Evolutionary conservation across 768 basidiomycete genomes (phyloP).

Genomic region (Suillus americanus): DNA sequence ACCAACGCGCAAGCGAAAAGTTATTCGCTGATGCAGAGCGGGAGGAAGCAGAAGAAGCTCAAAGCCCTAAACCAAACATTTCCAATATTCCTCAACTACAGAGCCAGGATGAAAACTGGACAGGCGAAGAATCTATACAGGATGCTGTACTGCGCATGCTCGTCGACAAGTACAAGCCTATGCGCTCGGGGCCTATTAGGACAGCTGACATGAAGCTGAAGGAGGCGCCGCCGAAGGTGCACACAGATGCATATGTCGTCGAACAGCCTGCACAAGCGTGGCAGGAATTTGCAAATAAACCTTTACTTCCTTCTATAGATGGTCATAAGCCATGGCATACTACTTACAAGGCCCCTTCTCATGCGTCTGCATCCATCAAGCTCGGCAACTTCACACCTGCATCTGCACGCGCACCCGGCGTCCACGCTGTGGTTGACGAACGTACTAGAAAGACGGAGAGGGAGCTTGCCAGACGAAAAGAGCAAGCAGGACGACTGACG

Average conservation of each 20-base stretch:
- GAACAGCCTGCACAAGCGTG: conserved; percentile 7
- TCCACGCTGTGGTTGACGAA: conserved; percentile 33
- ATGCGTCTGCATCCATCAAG: conserved; percentile 52
- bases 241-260: conserved; percentile 12
- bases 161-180: conserved; percentile 82
- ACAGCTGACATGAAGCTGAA: conserved; percentile 69
- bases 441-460: conserved; percentile 42
- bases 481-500: conserved; percentile 55
- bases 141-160: conserved; percentile 82
- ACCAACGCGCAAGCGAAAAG: conserved; percentile 50
- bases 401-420: conserved; percentile 15
- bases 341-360: conserved; percentile 59
- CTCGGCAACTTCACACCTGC: conserved; percentile 43
- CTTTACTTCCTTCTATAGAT: conserved; percentile 53
- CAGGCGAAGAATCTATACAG: conserved; percentile 68
- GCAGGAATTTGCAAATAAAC: conserved; percentile 36
- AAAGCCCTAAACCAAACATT: conserved; percentile 11
- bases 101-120: conserved; percentile 66
- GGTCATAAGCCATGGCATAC: conserved; percentile 72
- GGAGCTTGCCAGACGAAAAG: conserved; percentile 51
- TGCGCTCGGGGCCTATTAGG: conserved; percentile 58
- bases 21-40: conserved; percentile 63
- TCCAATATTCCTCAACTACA: conserved; percentile 33
- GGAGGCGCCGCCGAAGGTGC: conserved; percentile 42
- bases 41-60: conserved; percentile 46